A percentile compares a stretch with the other conserved stretches of the same genome.
phyloP scores from a whole-genome alignment of 768 basidiomycete genomes.

The Pulveroboletus sp. region DNA sequence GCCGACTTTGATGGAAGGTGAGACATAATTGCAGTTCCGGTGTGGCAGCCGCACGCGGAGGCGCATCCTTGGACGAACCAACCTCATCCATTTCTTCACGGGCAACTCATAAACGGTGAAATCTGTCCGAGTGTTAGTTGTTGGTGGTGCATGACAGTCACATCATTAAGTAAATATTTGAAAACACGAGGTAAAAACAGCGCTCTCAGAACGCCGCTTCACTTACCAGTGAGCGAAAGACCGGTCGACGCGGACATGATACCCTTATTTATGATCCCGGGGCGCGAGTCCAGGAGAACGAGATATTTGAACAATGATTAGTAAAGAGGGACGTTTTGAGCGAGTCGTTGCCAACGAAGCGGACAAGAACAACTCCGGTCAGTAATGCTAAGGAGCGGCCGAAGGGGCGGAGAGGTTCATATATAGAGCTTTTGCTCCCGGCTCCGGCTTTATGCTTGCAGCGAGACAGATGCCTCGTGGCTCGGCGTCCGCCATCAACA shows the following conservation, averaged over 20 bases:
- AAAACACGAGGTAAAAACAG: neutral
- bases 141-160: neutral
- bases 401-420: too few relatives aligned
- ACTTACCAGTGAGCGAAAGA: conserved; percentile 20
- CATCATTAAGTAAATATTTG: too few relatives aligned
- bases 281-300: too few relatives aligned
- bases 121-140: conserved; percentile 4
- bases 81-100: conserved; percentile 14
- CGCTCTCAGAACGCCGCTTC: neutral
- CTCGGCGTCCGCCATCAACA: neutral
- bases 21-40: conserved; percentile 13
- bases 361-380: neutral
- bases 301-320: too few relatives aligned
- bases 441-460: conserved; percentile 11
- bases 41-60: conserved; percentile 12
- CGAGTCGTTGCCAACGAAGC: neutral
- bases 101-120: conserved; percentile 25
- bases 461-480: neutral
- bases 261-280: neutral
- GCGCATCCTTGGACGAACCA: conserved; percentile 22
- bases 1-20: conserved; percentile 8
- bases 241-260: conserved; percentile 10
- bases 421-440: conserved; percentile 9
- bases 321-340: too few relatives aligned
- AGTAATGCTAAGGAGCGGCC: too few relatives aligned